Evolutionary conservation across 805 yeast genomes (phyloP).

Genomic region (Cyberlindnera saturnus): DNA sequence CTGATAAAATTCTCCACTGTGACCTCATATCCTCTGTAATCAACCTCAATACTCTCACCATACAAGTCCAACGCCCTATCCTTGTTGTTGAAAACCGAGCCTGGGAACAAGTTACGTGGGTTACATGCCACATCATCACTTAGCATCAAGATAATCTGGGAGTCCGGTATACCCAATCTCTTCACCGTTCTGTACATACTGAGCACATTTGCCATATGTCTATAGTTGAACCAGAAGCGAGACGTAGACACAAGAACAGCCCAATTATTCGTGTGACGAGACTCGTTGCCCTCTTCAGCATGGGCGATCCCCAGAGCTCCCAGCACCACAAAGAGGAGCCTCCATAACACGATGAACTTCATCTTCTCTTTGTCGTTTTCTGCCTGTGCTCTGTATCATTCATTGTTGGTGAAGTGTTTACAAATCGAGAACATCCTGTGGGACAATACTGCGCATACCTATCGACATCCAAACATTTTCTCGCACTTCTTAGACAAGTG

Average conservation of each 20-base stretch:
- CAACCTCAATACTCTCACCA: slow-evolving; percentile 94
- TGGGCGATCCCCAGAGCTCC: neutral
- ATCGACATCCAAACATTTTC: too few relatives aligned
- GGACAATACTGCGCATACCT: too few relatives aligned
- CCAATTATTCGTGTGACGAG: slow-evolving; percentile 61
- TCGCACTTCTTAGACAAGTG: too few relatives aligned
- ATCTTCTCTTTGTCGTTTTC: neutral
- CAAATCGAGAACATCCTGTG: too few relatives aligned
- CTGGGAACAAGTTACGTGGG: slow-evolving; percentile 93
- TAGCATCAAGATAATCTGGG: slow-evolving; percentile 92
- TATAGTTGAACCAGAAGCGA: slow-evolving; percentile 95
- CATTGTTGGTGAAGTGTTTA: too few relatives aligned
- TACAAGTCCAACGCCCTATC: slow-evolving; percentile 89
- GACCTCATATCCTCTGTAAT: slow-evolving; percentile 95
- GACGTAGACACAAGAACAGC: slow-evolving; percentile 94
- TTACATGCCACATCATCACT: slow-evolving; percentile 97
- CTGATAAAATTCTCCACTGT: slow-evolving; percentile 96
- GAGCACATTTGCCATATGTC: slow-evolving; percentile 95
- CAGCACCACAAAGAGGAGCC: neutral
- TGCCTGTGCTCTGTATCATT: too few relatives aligned
- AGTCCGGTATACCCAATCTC: slow-evolving; percentile 94
- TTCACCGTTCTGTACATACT: slow-evolving; percentile 95
- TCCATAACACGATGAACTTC: neutral
- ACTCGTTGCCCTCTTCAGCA: slow-evolving; percentile 2
- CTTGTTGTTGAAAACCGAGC: slow-evolving; percentile 89